A percentile compares a stretch with the other conserved stretches of the same genome.
phyloP scores from a whole-genome alignment of 768 basidiomycete genomes.

The Coprinellus aureogranulatus region DNA sequence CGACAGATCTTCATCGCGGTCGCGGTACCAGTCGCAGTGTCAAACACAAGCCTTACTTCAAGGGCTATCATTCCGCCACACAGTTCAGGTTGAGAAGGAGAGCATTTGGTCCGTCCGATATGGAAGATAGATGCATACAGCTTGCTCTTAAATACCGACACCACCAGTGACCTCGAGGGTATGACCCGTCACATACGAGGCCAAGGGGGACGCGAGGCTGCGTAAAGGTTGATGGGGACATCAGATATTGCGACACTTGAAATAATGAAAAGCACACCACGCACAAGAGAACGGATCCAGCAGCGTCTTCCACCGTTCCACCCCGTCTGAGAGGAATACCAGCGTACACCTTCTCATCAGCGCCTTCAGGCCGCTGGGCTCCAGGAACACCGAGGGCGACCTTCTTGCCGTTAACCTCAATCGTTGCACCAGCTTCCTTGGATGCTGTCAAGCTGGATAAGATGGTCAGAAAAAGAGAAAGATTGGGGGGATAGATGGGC shows the following conservation, averaged over 20 bases:
- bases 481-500: not conserved
- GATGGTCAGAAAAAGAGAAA: too few species aligned
- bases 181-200: conserved; percentile 79
- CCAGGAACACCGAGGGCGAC: conserved; percentile 79
- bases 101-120: too few species aligned
- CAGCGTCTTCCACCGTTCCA: conserved; percentile 73
- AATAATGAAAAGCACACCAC: too few species aligned
- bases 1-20: too few species aligned
- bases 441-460: conserved; percentile 74
- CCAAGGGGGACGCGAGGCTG: conserved; percentile 75
- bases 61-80: too few species aligned
- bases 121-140: too few species aligned
- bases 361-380: conserved; percentile 34
- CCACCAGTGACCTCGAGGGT: conserved; percentile 85
- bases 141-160: conserved; percentile 59
- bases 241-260: too few species aligned
- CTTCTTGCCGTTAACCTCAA: conserved; percentile 81
- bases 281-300: conserved; percentile 72
- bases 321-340: conserved; percentile 65
- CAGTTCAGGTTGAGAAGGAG: too few species aligned
- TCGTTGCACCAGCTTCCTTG: conserved; percentile 73
- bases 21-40: too few species aligned
- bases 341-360: conserved; percentile 31
- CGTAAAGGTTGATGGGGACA: not conserved
- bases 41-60: too few species aligned